Percentiles rank a stretch among this genome's conserved stretches.
phyloP scores from a whole-genome alignment of 495 filamentous ascomycete species.

The Penicillium simplicissimum region DNA sequence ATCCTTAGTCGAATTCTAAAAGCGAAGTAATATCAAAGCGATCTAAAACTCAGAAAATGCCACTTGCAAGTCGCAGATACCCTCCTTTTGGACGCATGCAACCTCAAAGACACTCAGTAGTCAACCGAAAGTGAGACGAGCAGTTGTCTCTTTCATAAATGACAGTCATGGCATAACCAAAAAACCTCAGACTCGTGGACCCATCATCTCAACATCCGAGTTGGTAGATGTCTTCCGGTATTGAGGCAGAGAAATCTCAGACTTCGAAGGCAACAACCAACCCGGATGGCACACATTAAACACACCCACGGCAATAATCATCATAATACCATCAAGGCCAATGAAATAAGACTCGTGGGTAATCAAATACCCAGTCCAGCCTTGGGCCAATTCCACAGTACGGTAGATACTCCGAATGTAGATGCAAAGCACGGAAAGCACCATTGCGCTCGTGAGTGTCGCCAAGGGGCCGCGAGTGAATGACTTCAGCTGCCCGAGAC shows the following conservation, averaged over 20 bases:
- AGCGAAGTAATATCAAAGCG: background rate
- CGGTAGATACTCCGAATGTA: conserved; percentile 60
- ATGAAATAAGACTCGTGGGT: conserved; percentile 60
- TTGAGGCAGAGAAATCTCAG: conserved; percentile 7
- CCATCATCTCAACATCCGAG: conserved; percentile 17
- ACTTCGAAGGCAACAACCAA: conserved; percentile 38
- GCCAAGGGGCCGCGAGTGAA: conserved; percentile 24
- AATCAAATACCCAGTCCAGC: conserved; percentile 62
- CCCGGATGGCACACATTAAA: conserved; percentile 57
- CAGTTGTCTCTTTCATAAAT: background rate
- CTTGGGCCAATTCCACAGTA: conserved; percentile 60
- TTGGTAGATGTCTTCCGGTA: background rate
- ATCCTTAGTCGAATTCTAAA: background rate
- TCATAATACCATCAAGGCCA: conserved; percentile 58
- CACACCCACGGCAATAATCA: conserved; percentile 53
- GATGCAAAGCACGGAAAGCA: conserved; percentile 52
- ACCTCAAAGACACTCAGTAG: background rate
- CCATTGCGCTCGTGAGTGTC: conserved; percentile 41
- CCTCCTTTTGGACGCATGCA: background rate
- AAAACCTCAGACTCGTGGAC: background rate
- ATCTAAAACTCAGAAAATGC: background rate
- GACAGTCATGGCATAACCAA: background rate
- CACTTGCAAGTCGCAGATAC: background rate
- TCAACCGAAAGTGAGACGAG: background rate
- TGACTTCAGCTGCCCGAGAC: conserved; percentile 27